These are phyloP conservation scores for Sarocladiaceae sp. DNA, from an alignment of 2,329 filamentous ascomycete genomes.

Conservation along the genomic window DNA sequence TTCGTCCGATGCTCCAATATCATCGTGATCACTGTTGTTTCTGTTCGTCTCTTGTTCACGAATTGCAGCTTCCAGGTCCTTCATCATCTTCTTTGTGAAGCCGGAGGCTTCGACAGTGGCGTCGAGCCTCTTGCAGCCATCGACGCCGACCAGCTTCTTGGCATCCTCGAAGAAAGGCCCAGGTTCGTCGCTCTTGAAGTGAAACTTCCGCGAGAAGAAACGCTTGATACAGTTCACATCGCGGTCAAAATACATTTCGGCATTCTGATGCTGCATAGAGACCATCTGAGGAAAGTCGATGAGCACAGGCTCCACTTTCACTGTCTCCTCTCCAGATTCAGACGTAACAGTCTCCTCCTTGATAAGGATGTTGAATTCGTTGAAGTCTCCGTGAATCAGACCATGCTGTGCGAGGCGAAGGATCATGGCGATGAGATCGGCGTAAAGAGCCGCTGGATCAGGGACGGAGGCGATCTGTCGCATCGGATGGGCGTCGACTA, in stretches of 20 bases:
- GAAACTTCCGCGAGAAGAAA: constrained; percentile 85
- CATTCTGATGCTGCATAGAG: constrained; percentile 87
- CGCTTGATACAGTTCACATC: constrained; percentile 94
- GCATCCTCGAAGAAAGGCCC: constrained; percentile 85
- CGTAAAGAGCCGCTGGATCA: constrained; percentile 78
- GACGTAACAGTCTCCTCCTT: constrained; percentile 53
- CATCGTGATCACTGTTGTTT: constrained; percentile 20
- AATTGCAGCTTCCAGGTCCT: constrained; percentile 88
- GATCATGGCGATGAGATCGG: constrained; percentile 83
- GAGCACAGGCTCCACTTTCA: constrained; percentile 67
- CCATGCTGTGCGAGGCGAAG: constrained; percentile 77
- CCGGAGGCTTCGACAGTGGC: constrained; percentile 86
- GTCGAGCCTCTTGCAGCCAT: constrained; percentile 66
- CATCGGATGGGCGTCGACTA: constrained; percentile 87
- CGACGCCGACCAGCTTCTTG: constrained; percentile 63
- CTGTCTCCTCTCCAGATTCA: constrained; percentile 32
- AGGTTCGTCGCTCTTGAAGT: constrained; percentile 73
- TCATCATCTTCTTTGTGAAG: constrained; percentile 94
- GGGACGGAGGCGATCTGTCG: constrained; percentile 81
- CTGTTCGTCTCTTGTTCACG: constrained; percentile 25
- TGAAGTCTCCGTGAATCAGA: constrained; percentile 96
- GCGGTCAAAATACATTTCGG: constrained; percentile 94
- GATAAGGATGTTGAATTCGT: constrained; percentile 97
- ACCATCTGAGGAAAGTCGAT: constrained; percentile 99
- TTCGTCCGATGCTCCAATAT: constrained; percentile 16